A percentile compares a stretch with the other conserved stretches of the same genome.
These are phyloP conservation scores for Immersiporthe knoxdaviesiana DNA, from an alignment of 2,329 filamentous ascomycete species.

Conservation along the genomic window DNA sequence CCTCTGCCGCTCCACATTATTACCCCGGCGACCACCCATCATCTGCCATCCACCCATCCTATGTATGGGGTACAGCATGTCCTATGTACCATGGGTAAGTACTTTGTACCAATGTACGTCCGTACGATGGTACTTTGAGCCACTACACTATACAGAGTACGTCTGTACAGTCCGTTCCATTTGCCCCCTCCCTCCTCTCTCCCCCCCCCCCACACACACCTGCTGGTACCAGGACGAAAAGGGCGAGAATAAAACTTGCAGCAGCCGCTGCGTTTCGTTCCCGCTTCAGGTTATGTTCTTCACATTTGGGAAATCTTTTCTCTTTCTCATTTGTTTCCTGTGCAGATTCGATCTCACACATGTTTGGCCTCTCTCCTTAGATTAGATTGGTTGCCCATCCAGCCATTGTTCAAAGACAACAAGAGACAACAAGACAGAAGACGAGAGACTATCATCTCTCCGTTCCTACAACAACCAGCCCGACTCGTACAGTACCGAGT, in stretches of 20 bases:
- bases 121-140: not conserved
- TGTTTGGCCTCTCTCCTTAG: not conserved
- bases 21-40: slow-evolving; percentile 12
- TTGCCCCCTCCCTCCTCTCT: not conserved
- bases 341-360: not conserved
- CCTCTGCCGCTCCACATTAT: slow-evolving; percentile 5
- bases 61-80: slow-evolving; percentile 11
- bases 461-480: not conserved
- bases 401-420: not conserved
- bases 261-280: slow-evolving; percentile 19
- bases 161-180: no score
- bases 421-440: not conserved
- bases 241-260: slow-evolving; percentile 29
- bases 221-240: slow-evolving; percentile 7
- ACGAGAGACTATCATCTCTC: not conserved
- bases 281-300: slow-evolving; percentile 17
- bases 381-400: not conserved
- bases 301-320: not conserved
- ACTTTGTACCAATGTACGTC: not conserved
- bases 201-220: slow-evolving; percentile 6
- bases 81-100: not conserved
- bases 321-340: not conserved
- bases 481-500: not conserved
- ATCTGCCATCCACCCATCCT: slow-evolving; percentile 12
- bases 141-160: not conserved